Evolutionary conservation across 2,329 filamentous ascomycete species (phyloP).

Genomic region (Alternaria alternata): DNA sequence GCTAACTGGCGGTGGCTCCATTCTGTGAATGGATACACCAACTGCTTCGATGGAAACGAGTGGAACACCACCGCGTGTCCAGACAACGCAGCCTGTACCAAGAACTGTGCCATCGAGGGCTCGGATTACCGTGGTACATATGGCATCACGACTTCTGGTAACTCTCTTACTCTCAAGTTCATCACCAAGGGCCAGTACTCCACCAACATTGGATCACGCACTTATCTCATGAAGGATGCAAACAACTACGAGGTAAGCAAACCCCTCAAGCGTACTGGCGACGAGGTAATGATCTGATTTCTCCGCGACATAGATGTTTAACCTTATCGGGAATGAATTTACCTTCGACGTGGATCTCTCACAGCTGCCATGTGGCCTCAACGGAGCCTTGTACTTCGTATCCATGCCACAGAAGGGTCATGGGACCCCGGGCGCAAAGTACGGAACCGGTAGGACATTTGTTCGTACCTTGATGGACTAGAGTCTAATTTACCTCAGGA

Average conservation of each 20-base stretch:
- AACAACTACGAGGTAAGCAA: constrained; percentile 33
- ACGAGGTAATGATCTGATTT: not conserved
- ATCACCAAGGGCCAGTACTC: constrained; percentile 60
- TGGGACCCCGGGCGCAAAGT: constrained; percentile 60
- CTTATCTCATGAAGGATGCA: constrained; percentile 46
- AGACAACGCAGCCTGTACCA: constrained; percentile 39
- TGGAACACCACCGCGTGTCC: constrained; percentile 51
- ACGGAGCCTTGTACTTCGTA: constrained; percentile 62
- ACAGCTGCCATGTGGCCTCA: constrained; percentile 70
- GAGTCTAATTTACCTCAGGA: constrained; percentile 43
- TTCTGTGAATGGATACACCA: constrained; percentile 49
- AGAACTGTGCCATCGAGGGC: constrained; percentile 51
- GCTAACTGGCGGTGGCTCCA: constrained; percentile 60
- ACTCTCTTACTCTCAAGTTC: constrained; percentile 64
- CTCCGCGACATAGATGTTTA: constrained; percentile 37
- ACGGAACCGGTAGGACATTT: constrained; percentile 56
- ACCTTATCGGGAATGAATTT: constrained; percentile 47
- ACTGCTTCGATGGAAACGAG: constrained; percentile 52
- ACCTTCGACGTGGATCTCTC: constrained; percentile 58
- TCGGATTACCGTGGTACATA: constrained; percentile 54
- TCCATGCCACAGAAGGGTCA: constrained; percentile 63
- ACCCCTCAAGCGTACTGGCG: no score
- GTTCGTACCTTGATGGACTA: not conserved
- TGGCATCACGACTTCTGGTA: constrained; percentile 61
- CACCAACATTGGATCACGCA: constrained; percentile 48